Conservation (phyloP, 1,284 basidiomycete genomes). For the Trametes hirsuta region DNA sequence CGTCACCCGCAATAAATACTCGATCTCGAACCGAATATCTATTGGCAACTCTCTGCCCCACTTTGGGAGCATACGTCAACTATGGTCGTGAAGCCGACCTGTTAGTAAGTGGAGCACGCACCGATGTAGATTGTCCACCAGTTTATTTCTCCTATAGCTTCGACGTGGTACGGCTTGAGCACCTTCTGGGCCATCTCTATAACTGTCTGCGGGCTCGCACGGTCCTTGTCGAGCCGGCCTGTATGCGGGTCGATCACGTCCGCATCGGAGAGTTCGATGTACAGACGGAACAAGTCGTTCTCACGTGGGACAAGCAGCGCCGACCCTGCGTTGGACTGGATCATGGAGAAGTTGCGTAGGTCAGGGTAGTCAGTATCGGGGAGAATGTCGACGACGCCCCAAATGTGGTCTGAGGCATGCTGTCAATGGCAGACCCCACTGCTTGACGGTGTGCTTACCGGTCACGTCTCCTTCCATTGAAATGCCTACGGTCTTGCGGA, state of each 20-base stretch:
- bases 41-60: constrained; percentile 80
- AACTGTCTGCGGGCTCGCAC: constrained; percentile 61
- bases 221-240: constrained; percentile 63
- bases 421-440: neutral
- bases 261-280: constrained; percentile 67
- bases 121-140: constrained; percentile 84
- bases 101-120: constrained; percentile 21
- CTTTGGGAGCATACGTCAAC: constrained; percentile 22
- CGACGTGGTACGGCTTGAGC: constrained; percentile 68
- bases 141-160: constrained; percentile 60
- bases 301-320: constrained; percentile 79
- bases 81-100: neutral
- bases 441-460: constrained; percentile 31
- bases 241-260: constrained; percentile 51
- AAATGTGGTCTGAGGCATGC: constrained; percentile 58
- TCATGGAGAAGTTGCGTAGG: constrained; percentile 68
- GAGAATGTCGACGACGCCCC: constrained; percentile 79
- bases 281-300: constrained; percentile 70
- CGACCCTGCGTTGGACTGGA: constrained; percentile 57
- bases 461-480: constrained; percentile 80
- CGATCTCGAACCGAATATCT: constrained; percentile 67
- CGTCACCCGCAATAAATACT: constrained; percentile 82
- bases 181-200: constrained; percentile 68
- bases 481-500: constrained; percentile 66
- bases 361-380: constrained; percentile 82